Base-by-base conservation (phyloP, 1,284 basidiomycete species). In the Baeospora myosura region DNA sequence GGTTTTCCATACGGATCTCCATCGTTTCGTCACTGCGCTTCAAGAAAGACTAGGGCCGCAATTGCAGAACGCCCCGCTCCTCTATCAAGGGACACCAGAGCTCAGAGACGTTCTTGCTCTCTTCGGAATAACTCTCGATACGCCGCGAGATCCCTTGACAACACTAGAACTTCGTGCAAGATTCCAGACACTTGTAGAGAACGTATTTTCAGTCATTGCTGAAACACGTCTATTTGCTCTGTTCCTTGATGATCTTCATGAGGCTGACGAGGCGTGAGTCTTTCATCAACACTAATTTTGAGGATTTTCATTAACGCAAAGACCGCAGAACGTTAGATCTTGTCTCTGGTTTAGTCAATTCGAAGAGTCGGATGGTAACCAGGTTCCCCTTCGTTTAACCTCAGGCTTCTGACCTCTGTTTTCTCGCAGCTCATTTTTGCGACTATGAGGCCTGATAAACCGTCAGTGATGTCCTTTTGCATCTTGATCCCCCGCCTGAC, bases 221-320 rank as follows among this genome's bases (percentile, higher is more conserved):
- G 78, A 83, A 52, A 81, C 77, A 2, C 66, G 79, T 23, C 57
- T 81, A 24, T 77, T 83, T 49, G 79, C 78, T 0, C 57, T 85
- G 34, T 82, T 83, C 51, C 62, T 84, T 37, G 81, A 85, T 53
- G 81, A 84, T 56, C 56, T 84, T 10, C 81, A 85, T 49, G 80
- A 82, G 52, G 81, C 81, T 5, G 77, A 82, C 51, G 74, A 78
- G 46, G 79, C 78, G 74, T 81, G 46, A 55, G 67, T 65, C 44
- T 43, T 12, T 24, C 18, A 24, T 11, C n/a, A n/a, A n/a, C n/a
- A n/a, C n/a, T n/a, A n/a, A n/a, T n/a, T n/a, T n/a, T n/a, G n/a
- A n/a, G n/a, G n/a, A n/a, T n/a, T 35, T 37, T 8, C 38, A 5
- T 36, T 43, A 12, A 34, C 17, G 17, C 16, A 8, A 18, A 18